Evolutionary conservation across 2,329 filamentous ascomycete species (phyloP), one percentile per base, ranked within the genome.

Genomic region (Sporothrix pseudoabietina): DNA sequence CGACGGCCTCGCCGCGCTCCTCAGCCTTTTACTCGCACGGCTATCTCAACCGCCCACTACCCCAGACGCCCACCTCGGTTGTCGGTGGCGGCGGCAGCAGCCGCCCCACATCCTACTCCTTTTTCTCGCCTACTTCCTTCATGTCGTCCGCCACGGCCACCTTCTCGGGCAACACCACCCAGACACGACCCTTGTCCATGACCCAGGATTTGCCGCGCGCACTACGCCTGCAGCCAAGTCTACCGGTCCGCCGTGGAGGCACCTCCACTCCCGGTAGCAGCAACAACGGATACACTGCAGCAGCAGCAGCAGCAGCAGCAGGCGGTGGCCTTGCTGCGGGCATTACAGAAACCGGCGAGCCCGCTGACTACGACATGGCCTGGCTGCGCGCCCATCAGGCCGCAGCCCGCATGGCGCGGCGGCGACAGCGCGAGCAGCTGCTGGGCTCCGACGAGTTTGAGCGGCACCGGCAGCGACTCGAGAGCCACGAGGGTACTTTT

Each of bases 401-500:
- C 22, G 74, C 74, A 0, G 69, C 69, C 32, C 74, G 71, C 69
- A 75, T 75, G 74, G 63, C 69, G 6, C 71, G 69, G 3, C 72
- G 74, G 14, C 74, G 74, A 1, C 72, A 61, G 57, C 71, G 66
- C 71, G 41, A 71, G 30, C 57, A 72, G 49, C 19, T 4, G 22
- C 19, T 70, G 65, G n/a, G 65, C 41, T 16, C 55, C 19, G 49
- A 61, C 4, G 55, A n/a, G 41, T 57, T 68, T 19, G 41, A 52
- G 57, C 19, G 12, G 9, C 55, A 69, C 44, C 69, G 47, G n/a
- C 26, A n/a, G 26, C 41, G 39, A 9, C 71, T 73, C 41, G 66
- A 73, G 30, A 72, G 70, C 71, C 68, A 72, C 41, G 75, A 74
- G 72, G 74, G 75, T 52, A 55, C 57, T 9, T 71, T 74, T 44